Evolutionary conservation across 306 rosid species (phyloP).

Genomic region (Coriaria nepalensis): DNA sequence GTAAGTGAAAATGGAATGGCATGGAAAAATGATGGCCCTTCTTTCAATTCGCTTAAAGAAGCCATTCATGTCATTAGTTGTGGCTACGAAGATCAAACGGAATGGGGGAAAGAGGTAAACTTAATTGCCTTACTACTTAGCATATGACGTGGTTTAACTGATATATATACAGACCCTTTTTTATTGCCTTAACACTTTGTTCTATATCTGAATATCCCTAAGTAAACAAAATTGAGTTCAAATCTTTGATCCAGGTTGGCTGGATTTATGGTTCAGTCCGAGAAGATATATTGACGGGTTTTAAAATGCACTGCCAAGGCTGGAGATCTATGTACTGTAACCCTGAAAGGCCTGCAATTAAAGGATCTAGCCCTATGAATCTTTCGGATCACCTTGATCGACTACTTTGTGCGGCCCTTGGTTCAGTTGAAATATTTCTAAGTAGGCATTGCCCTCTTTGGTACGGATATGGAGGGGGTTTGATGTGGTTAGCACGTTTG

Average conservation of each 20-base stretch:
- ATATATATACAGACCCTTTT: too few species aligned
- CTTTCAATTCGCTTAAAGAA: slow-evolving; percentile 50
- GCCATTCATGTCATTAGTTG: slow-evolving; percentile 70
- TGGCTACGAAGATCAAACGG: slow-evolving; percentile 65
- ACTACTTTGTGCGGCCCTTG: slow-evolving; percentile 61
- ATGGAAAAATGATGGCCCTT: slow-evolving; percentile 26
- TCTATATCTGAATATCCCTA: too few species aligned
- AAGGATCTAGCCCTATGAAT: slow-evolving; percentile 30
- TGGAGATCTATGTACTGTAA: slow-evolving; percentile 67
- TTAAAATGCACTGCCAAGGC: slow-evolving; percentile 74
- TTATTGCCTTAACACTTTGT: background rate
- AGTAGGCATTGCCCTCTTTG: slow-evolving; percentile 70
- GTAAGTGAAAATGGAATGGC: slow-evolving; percentile 35
- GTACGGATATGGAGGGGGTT: slow-evolving; percentile 69
- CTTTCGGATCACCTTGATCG: slow-evolving; percentile 43
- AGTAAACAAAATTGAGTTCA: background rate
- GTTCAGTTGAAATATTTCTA: slow-evolving; percentile 58
- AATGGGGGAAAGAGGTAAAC: slow-evolving; percentile 80
- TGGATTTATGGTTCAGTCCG: slow-evolving; percentile 72
- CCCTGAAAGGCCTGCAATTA: slow-evolving; percentile 46
- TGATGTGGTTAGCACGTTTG: slow-evolving; percentile 48
- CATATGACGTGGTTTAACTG: too few species aligned
- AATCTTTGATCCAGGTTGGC: slow-evolving; percentile 35
- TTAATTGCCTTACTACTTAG: background rate
- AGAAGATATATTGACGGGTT: slow-evolving; percentile 59